Conservation (phyloP, 768 basidiomycete species). For the Russula dissimulans region DNA sequence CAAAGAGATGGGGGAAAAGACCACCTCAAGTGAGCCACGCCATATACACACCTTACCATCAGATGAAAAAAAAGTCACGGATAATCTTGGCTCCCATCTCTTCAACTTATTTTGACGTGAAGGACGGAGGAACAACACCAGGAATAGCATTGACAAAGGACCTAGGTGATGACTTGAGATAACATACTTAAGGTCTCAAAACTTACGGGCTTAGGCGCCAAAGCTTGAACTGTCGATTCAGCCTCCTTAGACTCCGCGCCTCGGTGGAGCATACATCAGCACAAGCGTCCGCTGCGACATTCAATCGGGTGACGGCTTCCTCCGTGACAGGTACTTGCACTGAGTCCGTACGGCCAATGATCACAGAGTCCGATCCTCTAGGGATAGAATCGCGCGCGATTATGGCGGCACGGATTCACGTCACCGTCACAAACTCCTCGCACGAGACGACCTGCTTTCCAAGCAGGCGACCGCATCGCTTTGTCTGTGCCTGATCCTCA, state of each 20-base stretch:
- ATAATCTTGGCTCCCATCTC: slow-evolving; percentile 66
- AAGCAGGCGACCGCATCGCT: slow-evolving; percentile 70
- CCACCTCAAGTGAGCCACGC: slow-evolving; percentile 29
- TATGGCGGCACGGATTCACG: slow-evolving; percentile 71
- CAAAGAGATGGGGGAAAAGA: slow-evolving; percentile 69
- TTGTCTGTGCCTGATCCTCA: slow-evolving; percentile 77
- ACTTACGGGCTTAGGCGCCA: slow-evolving; percentile 61
- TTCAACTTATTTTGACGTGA: slow-evolving; percentile 62
- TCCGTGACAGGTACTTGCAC: slow-evolving; percentile 76
- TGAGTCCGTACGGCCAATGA: slow-evolving; percentile 70
- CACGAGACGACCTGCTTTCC: slow-evolving; percentile 78
- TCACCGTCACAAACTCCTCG: slow-evolving; percentile 63
- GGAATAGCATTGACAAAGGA: slow-evolving; percentile 76
- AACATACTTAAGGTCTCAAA: neutral
- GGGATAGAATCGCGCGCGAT: slow-evolving; percentile 69
- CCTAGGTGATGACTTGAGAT: slow-evolving; percentile 26
- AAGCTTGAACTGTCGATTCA: slow-evolving; percentile 50
- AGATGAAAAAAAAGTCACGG: too few relatives aligned
- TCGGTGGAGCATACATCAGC: slow-evolving; percentile 81
- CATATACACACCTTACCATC: neutral
- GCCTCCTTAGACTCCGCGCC: slow-evolving; percentile 63
- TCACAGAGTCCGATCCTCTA: slow-evolving; percentile 67
- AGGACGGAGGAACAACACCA: slow-evolving; percentile 67
- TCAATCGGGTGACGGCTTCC: slow-evolving; percentile 55
- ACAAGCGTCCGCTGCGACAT: slow-evolving; percentile 62